Evolutionary conservation across 1,284 basidiomycete species (phyloP).

Genomic region (Ceratobasidium sp.): DNA sequence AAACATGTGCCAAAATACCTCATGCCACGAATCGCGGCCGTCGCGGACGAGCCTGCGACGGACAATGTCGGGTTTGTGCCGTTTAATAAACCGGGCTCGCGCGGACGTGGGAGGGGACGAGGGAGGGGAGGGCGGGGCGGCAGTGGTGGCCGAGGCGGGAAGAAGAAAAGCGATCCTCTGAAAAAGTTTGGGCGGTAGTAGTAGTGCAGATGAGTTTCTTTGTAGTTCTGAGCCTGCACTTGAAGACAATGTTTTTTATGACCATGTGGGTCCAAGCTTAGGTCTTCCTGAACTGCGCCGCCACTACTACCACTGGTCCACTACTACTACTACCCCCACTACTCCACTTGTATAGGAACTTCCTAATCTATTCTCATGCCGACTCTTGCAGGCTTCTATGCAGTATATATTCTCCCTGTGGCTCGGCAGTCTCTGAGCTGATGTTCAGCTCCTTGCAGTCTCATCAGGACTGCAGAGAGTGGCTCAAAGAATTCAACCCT

Average conservation of each 20-base stretch:
- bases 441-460: not conserved
- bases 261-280: not conserved
- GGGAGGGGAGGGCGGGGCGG: conserved; percentile 62
- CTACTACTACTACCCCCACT: no score
- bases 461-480: not conserved
- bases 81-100: conserved; percentile 67
- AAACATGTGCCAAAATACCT: conserved; percentile 96
- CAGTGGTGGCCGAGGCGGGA: conserved; percentile 61
- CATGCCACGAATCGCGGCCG: conserved; percentile 80
- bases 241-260: not conserved
- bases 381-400: not conserved
- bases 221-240: not conserved
- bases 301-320: no score
- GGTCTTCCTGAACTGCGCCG: no score
- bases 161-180: conserved; percentile 77
- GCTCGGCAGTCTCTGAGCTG: not conserved
- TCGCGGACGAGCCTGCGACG: conserved; percentile 53
- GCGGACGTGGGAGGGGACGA: conserved; percentile 60
- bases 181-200: conserved; percentile 71
- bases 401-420: not conserved
- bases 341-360: no score
- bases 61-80: conserved; percentile 69
- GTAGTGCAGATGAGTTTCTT: not conserved
- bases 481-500: not conserved
- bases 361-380: no score